Base-by-base conservation (phyloP, 2,329 filamentous ascomycete genomes). In the Curvularia hawaiiensis region DNA sequence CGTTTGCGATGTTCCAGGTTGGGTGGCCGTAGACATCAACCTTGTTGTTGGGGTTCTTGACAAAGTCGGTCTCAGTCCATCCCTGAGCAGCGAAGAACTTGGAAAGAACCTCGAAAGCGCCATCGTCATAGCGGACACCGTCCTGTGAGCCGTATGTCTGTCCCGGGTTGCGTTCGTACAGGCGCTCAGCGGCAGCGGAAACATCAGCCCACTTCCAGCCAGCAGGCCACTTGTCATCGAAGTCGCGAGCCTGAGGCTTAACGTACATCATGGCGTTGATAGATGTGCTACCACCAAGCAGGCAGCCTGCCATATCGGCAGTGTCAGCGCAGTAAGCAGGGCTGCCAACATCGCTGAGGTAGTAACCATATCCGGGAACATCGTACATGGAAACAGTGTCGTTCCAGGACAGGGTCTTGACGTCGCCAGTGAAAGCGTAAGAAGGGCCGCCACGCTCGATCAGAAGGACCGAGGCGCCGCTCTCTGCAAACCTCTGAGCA, bases 141-240 rank as follows among this genome's bases (percentile, higher is more conserved):
- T 92, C 88, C 64, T 79, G 78, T 1, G 88, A 90, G 0, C 89
- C 88, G 49, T 79, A 77, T 33, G 83, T 84, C 0, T 88, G 90
- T 41, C 88, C 88, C 0, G 88, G 88, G 59, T 90, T 90, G n/a
- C 87, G 83, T 31, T 80, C 77, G 69, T 90, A 92, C n/a, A 89
- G 83, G 40, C 85, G 83, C n/a, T 83, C 76, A 9, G 87, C 85
- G 5, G 88, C 84, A 26, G 78, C 70, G 49, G 78, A 74, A 69
- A 91, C 83, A 65, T 91, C 88, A 12, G 77, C 70, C 44, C 84
- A 82, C 72, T 89, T 87, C 89, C 89, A 92, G 45, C 88, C 89
- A 3, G 77, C 62, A 1, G 89, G 89, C 79, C 90, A 92, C 71
- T 89, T 89, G 69, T 85, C 83, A 69, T 91, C 85, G 78, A 89